phyloP scores from a whole-genome alignment of 306 rosid species.

The Alnus glutinosa region DNA sequence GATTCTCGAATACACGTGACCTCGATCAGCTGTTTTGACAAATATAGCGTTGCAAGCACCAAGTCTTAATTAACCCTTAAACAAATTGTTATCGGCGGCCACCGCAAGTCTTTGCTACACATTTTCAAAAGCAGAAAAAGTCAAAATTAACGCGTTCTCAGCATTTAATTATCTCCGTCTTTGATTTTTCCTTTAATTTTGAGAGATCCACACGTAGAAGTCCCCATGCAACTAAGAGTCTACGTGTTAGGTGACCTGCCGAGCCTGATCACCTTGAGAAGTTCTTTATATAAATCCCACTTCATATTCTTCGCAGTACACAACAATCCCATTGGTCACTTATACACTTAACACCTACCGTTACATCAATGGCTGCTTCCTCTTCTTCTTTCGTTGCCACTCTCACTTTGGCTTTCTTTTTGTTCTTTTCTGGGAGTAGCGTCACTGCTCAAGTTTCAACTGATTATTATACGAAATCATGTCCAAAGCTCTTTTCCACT shows the following conservation, averaged over 20 bases:
- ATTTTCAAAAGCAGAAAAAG: not conserved
- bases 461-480: constrained; percentile 50
- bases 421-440: constrained; percentile 28
- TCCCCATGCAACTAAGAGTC: constrained; percentile 35
- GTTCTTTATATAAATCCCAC: constrained; percentile 38
- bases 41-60: not conserved
- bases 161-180: not conserved
- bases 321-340: not conserved
- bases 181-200: not conserved
- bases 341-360: not conserved
- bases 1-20: not conserved
- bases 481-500: constrained; percentile 60
- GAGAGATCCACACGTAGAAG: constrained; percentile 9
- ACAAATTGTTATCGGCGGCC: not conserved
- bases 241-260: constrained; percentile 64
- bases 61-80: no score
- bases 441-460: constrained; percentile 57
- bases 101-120: not conserved
- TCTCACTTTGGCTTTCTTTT: constrained; percentile 32
- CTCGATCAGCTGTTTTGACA: not conserved
- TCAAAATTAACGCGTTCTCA: not conserved
- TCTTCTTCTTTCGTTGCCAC: constrained; percentile 18
- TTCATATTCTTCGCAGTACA: not conserved
- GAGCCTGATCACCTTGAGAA: constrained; percentile 35
- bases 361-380: constrained; percentile 32